Base-by-base conservation (phyloP, 371 early-diverging fungal genomes). In the Entomophthora muscae region DNA sequence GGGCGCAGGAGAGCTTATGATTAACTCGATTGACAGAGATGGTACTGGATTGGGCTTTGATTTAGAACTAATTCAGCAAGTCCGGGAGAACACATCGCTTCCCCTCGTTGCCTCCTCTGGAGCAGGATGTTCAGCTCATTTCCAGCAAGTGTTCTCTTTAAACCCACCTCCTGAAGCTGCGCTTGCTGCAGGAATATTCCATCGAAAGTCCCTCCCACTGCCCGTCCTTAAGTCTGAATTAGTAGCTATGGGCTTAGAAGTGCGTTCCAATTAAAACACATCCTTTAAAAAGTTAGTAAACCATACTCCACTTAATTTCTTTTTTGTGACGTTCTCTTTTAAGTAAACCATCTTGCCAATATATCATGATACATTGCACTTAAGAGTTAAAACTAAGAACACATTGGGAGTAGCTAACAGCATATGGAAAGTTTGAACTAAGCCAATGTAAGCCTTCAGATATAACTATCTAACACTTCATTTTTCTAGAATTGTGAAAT, bases 41-140 rank as follows among this genome's bases (percentile, higher is more conserved):
- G 98, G 98, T 2, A 93, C 93, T 53, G 95, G 95, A 70, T 85
- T 89, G 32, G 98, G 98, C 21, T 98, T 86, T 68, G 98, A 98
- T 63, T 71, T 87, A 12, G 92, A 86, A 61, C 75, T 98, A 27
- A 78, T 96, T 64, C 66, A 73, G 5, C 79, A 83, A 57, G 88
- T 91, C 32, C 86, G 83, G 68, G 64, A 73, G 0, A 84, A 85
- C 0, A 88, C 94, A 29, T 66, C 72, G 1, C 93, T 95, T 65
- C 98, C 98, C 0, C 91, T 98, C n/a, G 89, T 98, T 72, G 98
- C 98, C 0, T 88, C 88, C 5, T 88, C 88, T 62, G 98, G 98
- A 29, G 98, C 98, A 1, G 98, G 98, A 5, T 70, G 71, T 28
- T 78, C 82, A 0, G 80, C 82, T 22, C 93, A 98, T 70, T 98